These are phyloP conservation scores for Sisymbrium irio DNA, from an alignment of 345 rosid genomes.

Conservation along the genomic window DNA sequence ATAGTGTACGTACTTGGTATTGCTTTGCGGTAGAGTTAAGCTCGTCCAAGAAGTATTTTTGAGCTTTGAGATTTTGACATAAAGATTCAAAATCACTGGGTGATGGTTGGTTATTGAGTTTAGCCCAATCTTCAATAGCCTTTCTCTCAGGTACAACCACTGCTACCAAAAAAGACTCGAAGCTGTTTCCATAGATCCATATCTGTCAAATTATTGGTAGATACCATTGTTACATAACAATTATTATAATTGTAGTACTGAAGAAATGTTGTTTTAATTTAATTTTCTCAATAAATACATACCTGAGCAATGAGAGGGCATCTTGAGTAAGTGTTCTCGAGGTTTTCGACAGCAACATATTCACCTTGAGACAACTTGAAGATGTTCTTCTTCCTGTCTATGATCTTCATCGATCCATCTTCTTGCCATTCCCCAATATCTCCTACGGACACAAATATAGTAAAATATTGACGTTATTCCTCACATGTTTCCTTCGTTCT, in stretches of 20 bases:
- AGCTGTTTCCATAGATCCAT: constrained; percentile 95
- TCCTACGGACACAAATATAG: constrained; percentile 38
- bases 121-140: constrained; percentile 84
- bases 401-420: constrained; percentile 84
- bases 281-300: constrained; percentile 1
- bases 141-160: constrained; percentile 75
- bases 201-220: constrained; percentile 43
- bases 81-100: constrained; percentile 55
- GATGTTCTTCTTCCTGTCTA: constrained; percentile 92
- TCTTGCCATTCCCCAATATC: constrained; percentile 93
- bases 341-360: constrained; percentile 86
- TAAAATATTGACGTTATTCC: neutral
- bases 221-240: neutral
- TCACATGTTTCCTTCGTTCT: neutral
- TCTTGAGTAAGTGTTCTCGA: constrained; percentile 68
- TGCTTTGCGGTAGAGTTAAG: constrained; percentile 69
- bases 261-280: neutral
- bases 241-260: neutral
- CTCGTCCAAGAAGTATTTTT: constrained; percentile 68
- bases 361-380: constrained; percentile 96
- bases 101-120: constrained; percentile 35
- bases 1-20: constrained; percentile 50
- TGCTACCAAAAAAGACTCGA: constrained; percentile 86
- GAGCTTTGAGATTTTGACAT: constrained; percentile 64
- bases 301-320: constrained; percentile 78